These are phyloP conservation scores for Aspergillus sparsus DNA, from an alignment of 495 filamentous ascomycete species.

Conservation along the genomic window DNA sequence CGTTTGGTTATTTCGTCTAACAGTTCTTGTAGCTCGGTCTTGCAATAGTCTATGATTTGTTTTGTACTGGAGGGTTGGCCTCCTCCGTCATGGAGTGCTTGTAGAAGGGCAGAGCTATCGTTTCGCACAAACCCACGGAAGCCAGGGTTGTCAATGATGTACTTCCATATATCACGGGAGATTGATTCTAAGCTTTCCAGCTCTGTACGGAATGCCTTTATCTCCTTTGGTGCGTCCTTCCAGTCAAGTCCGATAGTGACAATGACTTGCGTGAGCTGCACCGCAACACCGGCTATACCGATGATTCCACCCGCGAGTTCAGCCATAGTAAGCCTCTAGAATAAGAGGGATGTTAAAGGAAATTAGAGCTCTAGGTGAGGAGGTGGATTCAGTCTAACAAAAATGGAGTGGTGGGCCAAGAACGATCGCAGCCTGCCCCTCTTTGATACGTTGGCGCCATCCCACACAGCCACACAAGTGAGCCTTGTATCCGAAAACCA, in stretches of 20 bases:
- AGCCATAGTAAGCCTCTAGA: background rate
- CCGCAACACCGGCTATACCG: background rate
- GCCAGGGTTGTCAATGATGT: background rate
- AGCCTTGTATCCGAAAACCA: background rate
- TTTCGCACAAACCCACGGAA: background rate
- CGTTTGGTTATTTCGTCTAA: background rate
- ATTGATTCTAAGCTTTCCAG: background rate
- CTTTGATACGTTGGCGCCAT: background rate
- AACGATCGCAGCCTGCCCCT: background rate
- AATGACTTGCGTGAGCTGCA: background rate
- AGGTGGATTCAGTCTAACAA: background rate
- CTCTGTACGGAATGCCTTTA: background rate
- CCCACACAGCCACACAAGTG: background rate
- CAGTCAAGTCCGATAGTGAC: background rate
- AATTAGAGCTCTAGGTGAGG: no score
- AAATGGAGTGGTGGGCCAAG: background rate
- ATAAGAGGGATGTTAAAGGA: no score
- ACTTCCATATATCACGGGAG: background rate
- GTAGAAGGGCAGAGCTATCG: background rate
- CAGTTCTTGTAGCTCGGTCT: background rate
- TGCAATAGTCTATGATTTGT: background rate
- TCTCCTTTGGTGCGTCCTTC: background rate
- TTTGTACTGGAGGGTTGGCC: background rate
- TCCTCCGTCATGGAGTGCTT: background rate
- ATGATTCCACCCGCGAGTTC: background rate